Conservation (phyloP, 1,284 basidiomycete species). For the Moesziomyces parantarcticus region DNA sequence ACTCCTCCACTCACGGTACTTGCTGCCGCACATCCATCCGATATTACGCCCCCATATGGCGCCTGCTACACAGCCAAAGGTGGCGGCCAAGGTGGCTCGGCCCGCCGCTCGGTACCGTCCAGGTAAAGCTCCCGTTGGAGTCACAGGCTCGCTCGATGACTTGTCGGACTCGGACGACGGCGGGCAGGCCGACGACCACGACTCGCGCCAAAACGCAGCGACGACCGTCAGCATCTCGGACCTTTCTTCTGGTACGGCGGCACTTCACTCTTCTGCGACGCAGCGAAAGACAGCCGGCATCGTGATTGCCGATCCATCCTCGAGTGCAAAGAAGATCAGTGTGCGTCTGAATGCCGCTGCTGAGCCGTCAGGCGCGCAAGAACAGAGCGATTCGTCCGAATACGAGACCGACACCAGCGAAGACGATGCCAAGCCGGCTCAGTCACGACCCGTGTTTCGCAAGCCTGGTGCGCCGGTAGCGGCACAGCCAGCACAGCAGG, state of each 20-base stretch:
- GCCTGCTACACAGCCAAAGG: slow-evolving; percentile 7
- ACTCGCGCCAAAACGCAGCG: slow-evolving; percentile 1
- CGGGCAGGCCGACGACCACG: slow-evolving; percentile 1
- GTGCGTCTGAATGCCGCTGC: slow-evolving; percentile 10
- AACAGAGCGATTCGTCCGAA: slow-evolving; percentile 53
- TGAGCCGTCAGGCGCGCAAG: not conserved
- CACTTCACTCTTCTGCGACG: not conserved
- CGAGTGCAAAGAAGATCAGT: slow-evolving; percentile 33
- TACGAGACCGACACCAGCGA: slow-evolving; percentile 73
- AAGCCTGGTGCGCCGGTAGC: slow-evolving; percentile 20
- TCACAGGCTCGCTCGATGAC: slow-evolving; percentile 26
- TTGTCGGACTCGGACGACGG: slow-evolving; percentile 40
- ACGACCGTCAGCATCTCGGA: slow-evolving; percentile 4
- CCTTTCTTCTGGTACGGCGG: slow-evolving; percentile 15
- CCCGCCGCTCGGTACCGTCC: slow-evolving; percentile 64
- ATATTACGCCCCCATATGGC: slow-evolving; percentile 8
- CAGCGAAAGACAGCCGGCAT: slow-evolving; percentile 22
- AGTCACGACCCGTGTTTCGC: slow-evolving; percentile 48
- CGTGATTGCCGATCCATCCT: slow-evolving; percentile 10
- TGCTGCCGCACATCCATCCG: not conserved
- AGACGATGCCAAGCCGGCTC: slow-evolving; percentile 18
- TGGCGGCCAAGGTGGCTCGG: slow-evolving; percentile 37
- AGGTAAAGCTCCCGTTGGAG: slow-evolving; percentile 58
- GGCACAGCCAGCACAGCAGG: slow-evolving; percentile 2
- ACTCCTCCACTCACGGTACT: not conserved